Conservation (phyloP, 2,329 filamentous ascomycete species). For the Paradendryphiella salina region DNA sequence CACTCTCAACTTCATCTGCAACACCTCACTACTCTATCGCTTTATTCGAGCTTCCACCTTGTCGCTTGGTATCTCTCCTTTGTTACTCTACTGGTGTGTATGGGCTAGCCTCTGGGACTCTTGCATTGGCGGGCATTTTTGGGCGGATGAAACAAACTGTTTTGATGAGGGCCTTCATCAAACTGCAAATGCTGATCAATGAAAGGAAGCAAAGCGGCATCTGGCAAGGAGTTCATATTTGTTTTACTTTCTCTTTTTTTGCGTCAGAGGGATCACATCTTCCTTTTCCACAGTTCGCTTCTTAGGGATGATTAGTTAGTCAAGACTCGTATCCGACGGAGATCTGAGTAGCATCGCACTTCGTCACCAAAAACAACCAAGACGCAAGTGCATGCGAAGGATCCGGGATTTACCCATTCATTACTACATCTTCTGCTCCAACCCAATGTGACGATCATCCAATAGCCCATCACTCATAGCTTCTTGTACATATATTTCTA, state of each 20-base stretch:
- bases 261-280: conserved; percentile 25
- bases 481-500: background rate
- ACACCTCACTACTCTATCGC: conserved; percentile 19
- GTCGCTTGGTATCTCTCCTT: conserved; percentile 42
- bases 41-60: conserved; percentile 25
- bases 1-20: conserved; percentile 24
- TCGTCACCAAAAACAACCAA: background rate
- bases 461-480: background rate
- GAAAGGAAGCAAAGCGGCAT: conserved; percentile 24
- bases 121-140: conserved; percentile 15
- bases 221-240: conserved; percentile 25
- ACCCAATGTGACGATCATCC: conserved; percentile 1
- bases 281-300: conserved; percentile 26
- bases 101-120: conserved; percentile 18
- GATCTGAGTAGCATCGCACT: conserved; percentile 14
- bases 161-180: conserved; percentile 23
- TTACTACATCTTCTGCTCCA: conserved; percentile 10
- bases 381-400: conserved; percentile 16
- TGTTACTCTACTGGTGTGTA: conserved; percentile 33
- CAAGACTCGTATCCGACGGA: conserved; percentile 49
- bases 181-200: conserved; percentile 23
- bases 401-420: conserved; percentile 48
- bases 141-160: conserved; percentile 31
- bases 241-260: conserved; percentile 20
- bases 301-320: conserved; percentile 47